These are phyloP conservation scores for Ceratorhiza oryzae-sativae DNA, from an alignment of 1,284 basidiomycete genomes.

Conservation along the genomic window DNA sequence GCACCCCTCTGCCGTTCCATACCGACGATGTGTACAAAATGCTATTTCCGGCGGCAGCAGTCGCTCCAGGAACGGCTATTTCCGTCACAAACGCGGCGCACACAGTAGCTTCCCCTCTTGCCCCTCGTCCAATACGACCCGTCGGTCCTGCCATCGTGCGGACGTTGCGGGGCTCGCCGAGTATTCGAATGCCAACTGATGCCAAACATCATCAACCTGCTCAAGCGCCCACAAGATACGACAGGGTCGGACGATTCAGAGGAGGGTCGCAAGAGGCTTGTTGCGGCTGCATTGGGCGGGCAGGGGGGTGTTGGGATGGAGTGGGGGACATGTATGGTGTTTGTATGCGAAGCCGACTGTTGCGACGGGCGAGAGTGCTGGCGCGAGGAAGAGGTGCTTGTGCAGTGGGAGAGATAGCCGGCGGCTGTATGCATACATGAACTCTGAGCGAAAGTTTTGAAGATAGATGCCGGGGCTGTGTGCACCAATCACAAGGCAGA, in stretches of 20 bases:
- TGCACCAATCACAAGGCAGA: neutral
- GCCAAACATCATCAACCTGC: slow-evolving; percentile 82
- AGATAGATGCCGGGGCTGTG: neutral
- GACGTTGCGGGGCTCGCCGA: slow-evolving; percentile 63
- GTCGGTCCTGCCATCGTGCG: slow-evolving; percentile 60
- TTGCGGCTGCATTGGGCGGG: slow-evolving; percentile 61
- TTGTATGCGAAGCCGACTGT: slow-evolving; percentile 79
- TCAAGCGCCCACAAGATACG: slow-evolving; percentile 50
- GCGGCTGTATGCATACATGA: neutral
- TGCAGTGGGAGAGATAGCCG: slow-evolving; percentile 67
- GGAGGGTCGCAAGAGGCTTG: slow-evolving; percentile 60
- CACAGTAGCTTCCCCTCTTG: slow-evolving; percentile 56
- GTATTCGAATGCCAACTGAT: slow-evolving; percentile 87
- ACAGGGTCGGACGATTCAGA: slow-evolving; percentile 52
- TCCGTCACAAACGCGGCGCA: slow-evolving; percentile 61
- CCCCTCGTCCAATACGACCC: slow-evolving; percentile 54
- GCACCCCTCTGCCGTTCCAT: slow-evolving; percentile 75
- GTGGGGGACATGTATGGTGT: slow-evolving; percentile 84
- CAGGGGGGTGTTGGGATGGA: slow-evolving; percentile 65
- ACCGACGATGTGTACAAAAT: slow-evolving; percentile 68
- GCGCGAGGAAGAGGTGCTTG: slow-evolving; percentile 74
- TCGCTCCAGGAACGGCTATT: slow-evolving; percentile 55
- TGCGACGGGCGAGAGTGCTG: slow-evolving; percentile 62
- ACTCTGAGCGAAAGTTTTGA: neutral
- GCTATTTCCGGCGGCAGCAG: slow-evolving; percentile 67